Conservation (phyloP, 208 protist species). For the Leishmania aethiopica region DNA sequence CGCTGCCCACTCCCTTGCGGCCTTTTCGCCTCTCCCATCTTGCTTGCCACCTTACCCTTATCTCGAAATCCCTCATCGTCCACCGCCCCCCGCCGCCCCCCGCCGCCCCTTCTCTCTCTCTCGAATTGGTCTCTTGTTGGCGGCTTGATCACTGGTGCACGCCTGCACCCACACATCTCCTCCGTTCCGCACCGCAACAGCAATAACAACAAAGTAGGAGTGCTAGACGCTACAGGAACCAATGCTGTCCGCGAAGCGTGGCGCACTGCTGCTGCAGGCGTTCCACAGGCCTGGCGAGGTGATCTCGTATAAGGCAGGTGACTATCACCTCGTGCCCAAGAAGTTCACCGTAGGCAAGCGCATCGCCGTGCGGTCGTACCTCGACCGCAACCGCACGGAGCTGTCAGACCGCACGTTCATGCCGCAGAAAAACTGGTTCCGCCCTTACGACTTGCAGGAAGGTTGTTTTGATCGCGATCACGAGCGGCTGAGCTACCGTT, state of each 20-base stretch:
- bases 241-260: conserved; percentile 21
- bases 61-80: neutral
- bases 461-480: conserved; percentile 54
- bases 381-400: conserved; percentile 88
- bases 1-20: neutral
- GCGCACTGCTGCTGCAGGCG: conserved; percentile 24
- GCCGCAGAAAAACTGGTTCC: conserved; percentile 88
- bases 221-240: neutral
- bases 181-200: neutral
- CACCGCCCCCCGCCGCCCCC: neutral
- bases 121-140: neutral
- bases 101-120: neutral
- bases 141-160: neutral
- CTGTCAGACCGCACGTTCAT: conserved; percentile 90
- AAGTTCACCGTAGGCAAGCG: conserved; percentile 76
- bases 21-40: neutral
- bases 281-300: conserved; percentile 10
- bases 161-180: neutral
- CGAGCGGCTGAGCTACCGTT: conserved; percentile 67
- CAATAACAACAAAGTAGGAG: neutral
- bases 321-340: conserved; percentile 65
- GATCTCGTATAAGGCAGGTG: conserved; percentile 55
- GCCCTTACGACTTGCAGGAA: conserved; percentile 48
- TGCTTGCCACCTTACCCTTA: neutral
- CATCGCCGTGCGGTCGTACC: conserved; percentile 84